Percentiles rank a stretch among this genome's conserved stretches.
Conservation (phyloP, 495 filamentous ascomycete genomes). For the Penicillium verhagenii region DNA sequence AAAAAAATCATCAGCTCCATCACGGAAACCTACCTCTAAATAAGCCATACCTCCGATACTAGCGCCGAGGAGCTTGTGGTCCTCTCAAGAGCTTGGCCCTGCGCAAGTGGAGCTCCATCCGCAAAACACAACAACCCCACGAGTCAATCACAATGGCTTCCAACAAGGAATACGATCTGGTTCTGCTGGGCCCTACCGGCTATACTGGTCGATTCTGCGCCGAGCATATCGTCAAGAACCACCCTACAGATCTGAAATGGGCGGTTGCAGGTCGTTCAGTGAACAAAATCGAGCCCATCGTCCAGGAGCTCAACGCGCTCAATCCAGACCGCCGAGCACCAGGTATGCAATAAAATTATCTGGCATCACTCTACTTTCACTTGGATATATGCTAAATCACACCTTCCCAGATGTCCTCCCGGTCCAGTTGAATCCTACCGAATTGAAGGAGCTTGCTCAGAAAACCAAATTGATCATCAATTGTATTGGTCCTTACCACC, state of each 20-base stretch:
- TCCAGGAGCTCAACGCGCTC: slow-evolving; percentile 60
- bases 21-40: neutral
- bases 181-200: slow-evolving; percentile 81
- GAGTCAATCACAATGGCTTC: slow-evolving; percentile 29
- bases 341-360: slow-evolving; percentile 37
- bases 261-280: slow-evolving; percentile 81
- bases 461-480: slow-evolving; percentile 79
- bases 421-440: slow-evolving; percentile 59
- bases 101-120: slow-evolving; percentile 9
- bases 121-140: neutral
- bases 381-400: slow-evolving; percentile 6
- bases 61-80: slow-evolving; percentile 14
- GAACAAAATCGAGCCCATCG: slow-evolving; percentile 66
- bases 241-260: slow-evolving; percentile 84
- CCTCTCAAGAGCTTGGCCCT: slow-evolving; percentile 4
- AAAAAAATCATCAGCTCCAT: neutral
- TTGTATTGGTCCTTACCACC: slow-evolving; percentile 79
- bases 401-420: slow-evolving; percentile 40
- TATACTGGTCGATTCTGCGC: slow-evolving; percentile 82
- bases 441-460: slow-evolving; percentile 64
- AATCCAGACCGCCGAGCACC: slow-evolving; percentile 71
- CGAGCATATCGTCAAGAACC: slow-evolving; percentile 69
- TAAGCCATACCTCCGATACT: neutral
- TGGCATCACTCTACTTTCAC: neutral
- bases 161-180: slow-evolving; percentile 71